Percentiles rank a stretch among this genome's conserved stretches.
Evolutionary conservation across 306 rosid species (phyloP).

Genomic region (Vigna hirtella): DNA sequence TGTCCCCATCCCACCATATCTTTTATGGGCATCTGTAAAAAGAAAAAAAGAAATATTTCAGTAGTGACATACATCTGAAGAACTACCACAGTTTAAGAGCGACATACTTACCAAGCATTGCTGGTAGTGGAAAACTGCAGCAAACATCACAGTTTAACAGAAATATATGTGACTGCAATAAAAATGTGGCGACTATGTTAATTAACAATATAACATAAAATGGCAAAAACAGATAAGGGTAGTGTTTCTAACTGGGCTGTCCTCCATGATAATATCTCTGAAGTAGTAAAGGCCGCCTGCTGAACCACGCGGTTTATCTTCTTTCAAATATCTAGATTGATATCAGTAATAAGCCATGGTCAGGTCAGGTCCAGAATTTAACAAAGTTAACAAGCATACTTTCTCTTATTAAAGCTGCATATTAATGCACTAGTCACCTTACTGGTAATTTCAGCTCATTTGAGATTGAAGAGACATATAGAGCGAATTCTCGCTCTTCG

Average conservation of each 20-base stretch:
- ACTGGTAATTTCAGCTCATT: constrained; percentile 93
- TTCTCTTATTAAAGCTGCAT: not conserved
- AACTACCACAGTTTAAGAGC: constrained; percentile 22
- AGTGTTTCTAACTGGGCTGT: constrained; percentile 69
- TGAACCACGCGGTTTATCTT: constrained; percentile 97
- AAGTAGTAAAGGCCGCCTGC: constrained; percentile 90
- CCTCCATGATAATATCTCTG: constrained; percentile 92
- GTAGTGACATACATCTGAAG: not conserved
- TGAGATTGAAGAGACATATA: constrained; percentile 91
- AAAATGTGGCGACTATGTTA: constrained; percentile 35
- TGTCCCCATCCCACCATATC: constrained; percentile 93
- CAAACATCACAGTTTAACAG: constrained; percentile 94
- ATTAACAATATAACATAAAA: not conserved
- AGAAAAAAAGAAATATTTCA: constrained; percentile 32
- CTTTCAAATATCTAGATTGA: constrained; percentile 84
- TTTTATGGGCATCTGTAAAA: constrained; percentile 84
- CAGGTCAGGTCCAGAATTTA: constrained; percentile 41
- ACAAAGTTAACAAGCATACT: not conserved
- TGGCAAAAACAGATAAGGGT: constrained; percentile 2
- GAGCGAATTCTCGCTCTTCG: constrained; percentile 94
- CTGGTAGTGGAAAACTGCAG: constrained; percentile 86
- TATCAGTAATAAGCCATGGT: constrained; percentile 24
- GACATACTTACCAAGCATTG: constrained; percentile 85
- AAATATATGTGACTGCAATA: constrained; percentile 87
- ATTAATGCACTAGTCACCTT: constrained; percentile 59